Conservation (phyloP, 148 eudicot genomes). For the Rhododendron williamsianum region DNA sequence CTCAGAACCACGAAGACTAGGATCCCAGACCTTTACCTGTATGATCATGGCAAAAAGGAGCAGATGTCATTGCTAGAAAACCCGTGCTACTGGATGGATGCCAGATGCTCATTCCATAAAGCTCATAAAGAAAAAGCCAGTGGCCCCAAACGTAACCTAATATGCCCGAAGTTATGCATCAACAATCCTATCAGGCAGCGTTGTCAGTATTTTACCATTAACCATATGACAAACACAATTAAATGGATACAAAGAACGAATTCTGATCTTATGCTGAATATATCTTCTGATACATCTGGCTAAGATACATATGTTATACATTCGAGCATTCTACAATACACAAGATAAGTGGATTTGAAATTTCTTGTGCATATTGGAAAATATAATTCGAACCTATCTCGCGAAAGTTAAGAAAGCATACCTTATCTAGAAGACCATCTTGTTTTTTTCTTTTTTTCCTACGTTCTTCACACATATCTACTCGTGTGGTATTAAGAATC, state of each 20-base stretch:
- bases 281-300: neutral
- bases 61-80: neutral
- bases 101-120: neutral
- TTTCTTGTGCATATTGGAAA: neutral
- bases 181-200: neutral
- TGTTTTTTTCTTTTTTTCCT: neutral
- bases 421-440: neutral
- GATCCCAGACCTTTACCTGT: constrained; percentile 37
- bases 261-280: neutral
- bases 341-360: neutral
- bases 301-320: neutral
- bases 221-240: neutral
- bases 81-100: neutral
- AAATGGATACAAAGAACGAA: neutral
- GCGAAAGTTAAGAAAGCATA: neutral
- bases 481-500: neutral
- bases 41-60: constrained; percentile 16
- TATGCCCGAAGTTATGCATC: neutral
- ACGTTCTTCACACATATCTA: neutral
- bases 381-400: neutral
- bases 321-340: neutral
- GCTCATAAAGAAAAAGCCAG: neutral
- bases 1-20: constrained; percentile 45
- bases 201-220: neutral
- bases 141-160: neutral